Evolutionary conservation across 805 yeast genomes (phyloP).

Genomic region (Torulaspora microellipsoides): DNA sequence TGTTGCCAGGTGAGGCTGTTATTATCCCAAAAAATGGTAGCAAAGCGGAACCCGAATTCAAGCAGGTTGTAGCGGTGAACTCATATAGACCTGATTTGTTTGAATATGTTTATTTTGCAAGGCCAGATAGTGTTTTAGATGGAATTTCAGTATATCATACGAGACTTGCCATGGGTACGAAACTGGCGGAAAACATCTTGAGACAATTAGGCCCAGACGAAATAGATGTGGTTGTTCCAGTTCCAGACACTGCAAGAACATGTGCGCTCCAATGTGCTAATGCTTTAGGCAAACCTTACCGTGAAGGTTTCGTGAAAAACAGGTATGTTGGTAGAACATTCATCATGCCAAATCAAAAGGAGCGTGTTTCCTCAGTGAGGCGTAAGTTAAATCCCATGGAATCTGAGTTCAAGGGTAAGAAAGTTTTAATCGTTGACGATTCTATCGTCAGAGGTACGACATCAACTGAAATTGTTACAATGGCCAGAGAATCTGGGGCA

Average conservation of each 20-base stretch:
- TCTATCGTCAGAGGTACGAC: constrained; percentile 98
- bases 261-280: constrained; percentile 92
- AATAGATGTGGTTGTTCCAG: constrained; percentile 95
- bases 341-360: constrained; percentile 96
- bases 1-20: constrained; percentile 94
- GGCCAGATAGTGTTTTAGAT: constrained; percentile 94
- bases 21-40: constrained; percentile 75
- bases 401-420: constrained; percentile 78
- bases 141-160: constrained; percentile 95
- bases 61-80: constrained; percentile 75
- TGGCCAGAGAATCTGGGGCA: constrained; percentile 99
- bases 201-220: constrained; percentile 45
- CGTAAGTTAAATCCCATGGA: constrained; percentile 95
- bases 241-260: constrained; percentile 97
- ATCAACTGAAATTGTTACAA: constrained; percentile 88
- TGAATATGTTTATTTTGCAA: constrained; percentile 96
- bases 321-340: constrained; percentile 96
- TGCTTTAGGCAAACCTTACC: constrained; percentile 70
- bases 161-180: constrained; percentile 89
- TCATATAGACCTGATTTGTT: constrained; percentile 92
- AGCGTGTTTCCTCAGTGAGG: constrained; percentile 89
- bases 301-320: constrained; percentile 97
- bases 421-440: constrained; percentile 90
- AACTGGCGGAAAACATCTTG: constrained; percentile 69
- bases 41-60: constrained; percentile 60